Base-by-base conservation (phyloP, 108 stramenopile species). In the Chaetoceros muelleri region DNA sequence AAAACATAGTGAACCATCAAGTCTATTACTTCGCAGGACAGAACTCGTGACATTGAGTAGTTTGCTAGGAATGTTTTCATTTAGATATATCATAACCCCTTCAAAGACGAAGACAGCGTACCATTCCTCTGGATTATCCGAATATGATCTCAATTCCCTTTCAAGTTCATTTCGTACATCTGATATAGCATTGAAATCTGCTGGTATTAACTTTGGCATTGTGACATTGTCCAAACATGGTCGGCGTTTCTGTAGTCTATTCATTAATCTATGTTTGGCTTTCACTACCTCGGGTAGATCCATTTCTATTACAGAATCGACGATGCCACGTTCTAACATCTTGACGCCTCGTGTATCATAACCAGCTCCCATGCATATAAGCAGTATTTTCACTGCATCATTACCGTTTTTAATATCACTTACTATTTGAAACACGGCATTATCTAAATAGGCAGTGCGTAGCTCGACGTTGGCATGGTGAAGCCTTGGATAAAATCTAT, bases 31-130 rank as follows among this genome's bases (percentile, higher is more conserved):
- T 40, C 75, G 53, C 24, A 73, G 48, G 19, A 69, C 55, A 30
- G 69, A 71, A 48, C 78, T 74, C 18, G 34, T 40, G 26, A 71
- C 5, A 30, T 60, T 17, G 29, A 85, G 65, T 20, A 85, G 49
- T 1, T 66, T 44, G 55, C 64, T 67, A 0, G 82, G 86, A 28
- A 80, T 46, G 22, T 76, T 82, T 20, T 75, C 69, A 52, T 87
- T 64, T 20, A 87, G 66, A 65, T 81, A 87, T 44, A 87, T 87
- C 73, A 87, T 73, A 30, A 87, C 86, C 1, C 80, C 86, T 58
- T 87, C 86, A 55, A 82, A 76, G 7, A 87, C 21, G 53, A 84
- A 64, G 55, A 87, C 71, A 16, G 73, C 82, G 21, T 70, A 67
- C 69, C 67, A 70, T 28, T 78, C 52, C 18, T 28, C 24, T 23